phyloP scores from a whole-genome alignment of 1,139 yeast genomes.

The Geotrichum restrictum region DNA sequence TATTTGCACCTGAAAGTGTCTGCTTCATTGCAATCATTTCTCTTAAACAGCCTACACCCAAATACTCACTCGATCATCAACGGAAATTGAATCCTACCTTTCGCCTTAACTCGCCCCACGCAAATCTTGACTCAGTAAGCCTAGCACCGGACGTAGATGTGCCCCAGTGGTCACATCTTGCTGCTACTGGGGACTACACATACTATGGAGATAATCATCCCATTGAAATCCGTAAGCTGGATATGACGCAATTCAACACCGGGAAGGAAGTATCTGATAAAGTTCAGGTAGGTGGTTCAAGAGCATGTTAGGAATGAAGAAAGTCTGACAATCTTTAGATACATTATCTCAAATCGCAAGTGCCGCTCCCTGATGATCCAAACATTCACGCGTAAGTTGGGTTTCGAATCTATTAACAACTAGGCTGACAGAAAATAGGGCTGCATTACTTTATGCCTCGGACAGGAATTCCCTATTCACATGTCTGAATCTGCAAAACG shows the following conservation, averaged over 20 bases:
- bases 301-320: too few species aligned
- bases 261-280: slow-evolving; percentile 4
- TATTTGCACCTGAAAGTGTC: slow-evolving; percentile 21
- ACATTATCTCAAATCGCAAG: slow-evolving; percentile 32
- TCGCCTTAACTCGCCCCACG: slow-evolving; percentile 18
- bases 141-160: slow-evolving; percentile 35
- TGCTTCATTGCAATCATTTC: slow-evolving; percentile 33
- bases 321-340: slow-evolving; percentile 30
- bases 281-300: slow-evolving; percentile 5
- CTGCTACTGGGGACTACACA: slow-evolving; percentile 19
- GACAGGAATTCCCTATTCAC: slow-evolving; percentile 39
- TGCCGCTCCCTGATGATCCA: slow-evolving; percentile 26
- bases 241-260: slow-evolving; percentile 28
- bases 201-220: slow-evolving; percentile 31
- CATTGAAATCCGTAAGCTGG: slow-evolving; percentile 34
- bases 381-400: slow-evolving; percentile 30
- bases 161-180: slow-evolving; percentile 29
- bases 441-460: slow-evolving; percentile 36
- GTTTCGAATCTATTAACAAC: neutral
- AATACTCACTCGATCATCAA: slow-evolving; percentile 28
- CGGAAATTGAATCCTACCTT: slow-evolving; percentile 25
- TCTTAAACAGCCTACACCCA: slow-evolving; percentile 30
- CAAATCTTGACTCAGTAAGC: slow-evolving; percentile 26
- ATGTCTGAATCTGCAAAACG: slow-evolving; percentile 32
- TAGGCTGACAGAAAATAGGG: slow-evolving; percentile 13